These are phyloP conservation scores for Leccinellum albellum DNA, from an alignment of 768 basidiomycete genomes.

Conservation along the genomic window DNA sequence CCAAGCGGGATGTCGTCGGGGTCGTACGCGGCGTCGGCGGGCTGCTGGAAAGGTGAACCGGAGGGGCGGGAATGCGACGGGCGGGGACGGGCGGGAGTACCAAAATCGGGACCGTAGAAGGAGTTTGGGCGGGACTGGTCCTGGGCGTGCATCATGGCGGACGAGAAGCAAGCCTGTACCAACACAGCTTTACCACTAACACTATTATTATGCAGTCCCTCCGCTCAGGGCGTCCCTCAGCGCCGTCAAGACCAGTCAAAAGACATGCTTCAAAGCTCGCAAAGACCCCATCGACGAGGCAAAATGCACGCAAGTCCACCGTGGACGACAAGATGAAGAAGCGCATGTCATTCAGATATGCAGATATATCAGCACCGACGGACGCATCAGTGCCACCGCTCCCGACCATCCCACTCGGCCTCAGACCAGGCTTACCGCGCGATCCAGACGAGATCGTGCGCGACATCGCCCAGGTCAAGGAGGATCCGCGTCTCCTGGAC, in stretches of 20 bases:
- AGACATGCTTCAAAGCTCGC: slow-evolving; percentile 29
- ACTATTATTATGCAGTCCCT: slow-evolving; percentile 49
- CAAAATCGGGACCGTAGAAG: slow-evolving; percentile 30
- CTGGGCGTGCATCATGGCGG: slow-evolving; percentile 30
- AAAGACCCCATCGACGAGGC: slow-evolving; percentile 27
- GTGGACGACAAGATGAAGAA: slow-evolving; percentile 93
- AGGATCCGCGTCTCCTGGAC: slow-evolving; percentile 61
- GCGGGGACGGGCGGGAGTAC: slow-evolving; percentile 10
- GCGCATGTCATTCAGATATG: slow-evolving; percentile 93
- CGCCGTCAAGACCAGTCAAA: slow-evolving; percentile 32
- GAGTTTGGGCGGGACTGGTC: slow-evolving; percentile 35
- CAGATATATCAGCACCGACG: slow-evolving; percentile 74
- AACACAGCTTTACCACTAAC: slow-evolving; percentile 13
- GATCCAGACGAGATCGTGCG: slow-evolving; percentile 49
- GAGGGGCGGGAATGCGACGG: slow-evolving; percentile 10
- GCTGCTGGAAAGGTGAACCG: slow-evolving; percentile 24
- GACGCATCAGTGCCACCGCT: slow-evolving; percentile 52
- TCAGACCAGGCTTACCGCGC: slow-evolving; percentile 34
- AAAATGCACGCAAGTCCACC: slow-evolving; percentile 44
- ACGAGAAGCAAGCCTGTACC: slow-evolving; percentile 11
- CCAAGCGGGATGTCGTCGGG: slow-evolving; percentile 40
- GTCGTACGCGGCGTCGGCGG: slow-evolving; percentile 33
- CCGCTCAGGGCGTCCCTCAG: slow-evolving; percentile 49
- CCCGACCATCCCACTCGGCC: slow-evolving; percentile 50
- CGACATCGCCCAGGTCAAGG: slow-evolving; percentile 35